A percentile compares a stretch with the other conserved stretches of the same genome.
Evolutionary conservation across 306 rosid genomes (phyloP).

Genomic region (Purshia tridentata): DNA sequence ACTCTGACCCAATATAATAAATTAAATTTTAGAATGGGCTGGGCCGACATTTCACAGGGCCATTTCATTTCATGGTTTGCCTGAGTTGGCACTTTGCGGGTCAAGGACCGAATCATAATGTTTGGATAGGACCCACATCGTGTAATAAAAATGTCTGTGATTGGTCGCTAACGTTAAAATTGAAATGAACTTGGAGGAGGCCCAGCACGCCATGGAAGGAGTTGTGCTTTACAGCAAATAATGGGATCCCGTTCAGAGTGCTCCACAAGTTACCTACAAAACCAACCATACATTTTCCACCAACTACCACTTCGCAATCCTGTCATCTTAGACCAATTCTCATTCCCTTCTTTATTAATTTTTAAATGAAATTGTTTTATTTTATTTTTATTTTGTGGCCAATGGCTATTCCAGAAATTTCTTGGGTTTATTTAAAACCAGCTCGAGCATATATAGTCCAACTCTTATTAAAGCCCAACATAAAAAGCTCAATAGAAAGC

Average conservation of each 20-base stretch:
- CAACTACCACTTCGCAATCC: background rate
- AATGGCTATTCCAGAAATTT: no score
- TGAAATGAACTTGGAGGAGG: background rate
- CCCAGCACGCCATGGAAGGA: slow-evolving; percentile 3
- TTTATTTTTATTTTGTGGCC: no score
- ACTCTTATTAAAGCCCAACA: background rate
- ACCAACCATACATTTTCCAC: background rate
- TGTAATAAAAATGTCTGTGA: background rate
- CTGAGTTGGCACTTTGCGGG: no score
- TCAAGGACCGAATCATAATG: background rate
- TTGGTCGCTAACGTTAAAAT: slow-evolving; percentile 5
- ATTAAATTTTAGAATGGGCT: background rate
- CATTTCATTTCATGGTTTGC: no score
- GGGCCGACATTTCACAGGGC: background rate
- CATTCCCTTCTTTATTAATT: no score
- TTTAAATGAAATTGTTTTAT: no score
- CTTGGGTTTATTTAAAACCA: no score
- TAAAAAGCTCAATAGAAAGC: background rate
- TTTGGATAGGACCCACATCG: background rate
- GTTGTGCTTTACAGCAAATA: slow-evolving; percentile 17
- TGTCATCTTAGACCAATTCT: background rate
- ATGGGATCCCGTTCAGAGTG: background rate
- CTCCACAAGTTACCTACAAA: background rate
- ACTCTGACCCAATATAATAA: background rate
- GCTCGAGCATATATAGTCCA: background rate